Percentiles rank a stretch among this genome's conserved stretches.
phyloP scores from a whole-genome alignment of 257 asterid species.

The Nemophila menziesii region DNA sequence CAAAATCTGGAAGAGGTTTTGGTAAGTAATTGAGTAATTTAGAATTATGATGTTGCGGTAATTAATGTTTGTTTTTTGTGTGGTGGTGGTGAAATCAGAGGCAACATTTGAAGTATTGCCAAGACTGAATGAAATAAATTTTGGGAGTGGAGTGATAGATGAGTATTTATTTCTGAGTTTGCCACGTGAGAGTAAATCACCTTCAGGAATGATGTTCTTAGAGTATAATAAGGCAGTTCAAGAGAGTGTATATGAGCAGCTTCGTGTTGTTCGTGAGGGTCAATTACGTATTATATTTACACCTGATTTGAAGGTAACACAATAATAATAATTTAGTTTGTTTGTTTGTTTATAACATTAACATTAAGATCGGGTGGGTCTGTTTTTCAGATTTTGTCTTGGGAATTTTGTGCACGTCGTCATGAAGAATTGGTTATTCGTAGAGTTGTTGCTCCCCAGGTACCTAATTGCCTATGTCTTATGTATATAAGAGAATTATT shows the following conservation, averaged over 20 bases:
- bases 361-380: too few relatives aligned
- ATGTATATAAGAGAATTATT: too few relatives aligned
- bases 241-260: slow-evolving; percentile 90
- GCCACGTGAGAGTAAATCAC: slow-evolving; percentile 80
- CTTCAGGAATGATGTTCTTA: slow-evolving; percentile 92
- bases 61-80: not conserved
- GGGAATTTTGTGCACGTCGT: slow-evolving; percentile 96
- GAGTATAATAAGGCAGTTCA: slow-evolving; percentile 92
- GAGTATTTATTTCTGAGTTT: slow-evolving; percentile 90
- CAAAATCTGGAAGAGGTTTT: slow-evolving; percentile 97
- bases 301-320: slow-evolving; percentile 67
- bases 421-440: slow-evolving; percentile 98
- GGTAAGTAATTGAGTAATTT: slow-evolving; percentile 38
- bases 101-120: slow-evolving; percentile 98
- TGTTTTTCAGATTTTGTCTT: slow-evolving; percentile 51
- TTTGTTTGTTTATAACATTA: slow-evolving; percentile 2
- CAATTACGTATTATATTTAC: slow-evolving; percentile 84
- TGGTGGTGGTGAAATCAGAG: slow-evolving; percentile 37
- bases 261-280: slow-evolving; percentile 96
- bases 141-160: slow-evolving; percentile 77
- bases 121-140: slow-evolving; percentile 93
- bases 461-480: slow-evolving; percentile 6
- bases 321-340: not conserved
- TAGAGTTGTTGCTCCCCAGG: slow-evolving; percentile 93
- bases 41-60: too few relatives aligned